Percentiles rank a stretch among this genome's conserved stretches.
Conservation (phyloP, 176 grass and related monocot genomes). For the Carex cristatella region DNA sequence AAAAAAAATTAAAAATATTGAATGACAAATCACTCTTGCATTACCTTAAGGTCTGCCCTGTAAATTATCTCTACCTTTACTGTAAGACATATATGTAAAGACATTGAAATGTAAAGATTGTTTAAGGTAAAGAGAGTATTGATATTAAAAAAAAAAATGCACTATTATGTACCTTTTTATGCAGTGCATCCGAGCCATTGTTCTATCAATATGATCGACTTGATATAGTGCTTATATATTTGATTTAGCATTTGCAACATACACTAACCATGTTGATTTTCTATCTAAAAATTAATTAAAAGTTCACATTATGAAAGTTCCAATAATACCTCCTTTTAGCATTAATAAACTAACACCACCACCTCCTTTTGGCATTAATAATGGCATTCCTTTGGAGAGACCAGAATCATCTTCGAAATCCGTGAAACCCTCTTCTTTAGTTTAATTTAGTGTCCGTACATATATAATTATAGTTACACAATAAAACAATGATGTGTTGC, state of each 20-base stretch:
- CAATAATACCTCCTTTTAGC: slow-evolving; percentile 2
- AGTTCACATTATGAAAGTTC: not conserved
- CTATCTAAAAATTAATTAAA: not conserved
- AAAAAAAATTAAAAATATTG: no score
- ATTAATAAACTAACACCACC: not conserved
- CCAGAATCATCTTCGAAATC: slow-evolving; percentile 16
- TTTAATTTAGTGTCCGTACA: not conserved
- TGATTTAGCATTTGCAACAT: not conserved
- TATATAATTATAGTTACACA: not conserved
- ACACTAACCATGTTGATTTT: not conserved
- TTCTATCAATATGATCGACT: not conserved
- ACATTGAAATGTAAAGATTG: no score
- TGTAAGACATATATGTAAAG: not conserved
- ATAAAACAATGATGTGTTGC: slow-evolving; percentile 8
- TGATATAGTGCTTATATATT: not conserved
- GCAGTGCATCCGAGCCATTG: not conserved
- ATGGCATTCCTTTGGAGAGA: slow-evolving; percentile 9
- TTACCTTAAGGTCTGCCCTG: no score
- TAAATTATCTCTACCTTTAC: not conserved
- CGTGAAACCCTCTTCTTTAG: not conserved
- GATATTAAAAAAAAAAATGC: no score
- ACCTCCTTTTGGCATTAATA: slow-evolving; percentile 1
- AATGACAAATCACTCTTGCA: no score
- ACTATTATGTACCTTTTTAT: not conserved
- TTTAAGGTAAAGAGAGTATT: no score